Percentiles rank a stretch among this genome's conserved stretches.
These are phyloP conservation scores for Malassezia psittaci DNA, from an alignment of 1,284 basidiomycete genomes.

Conservation along the genomic window DNA sequence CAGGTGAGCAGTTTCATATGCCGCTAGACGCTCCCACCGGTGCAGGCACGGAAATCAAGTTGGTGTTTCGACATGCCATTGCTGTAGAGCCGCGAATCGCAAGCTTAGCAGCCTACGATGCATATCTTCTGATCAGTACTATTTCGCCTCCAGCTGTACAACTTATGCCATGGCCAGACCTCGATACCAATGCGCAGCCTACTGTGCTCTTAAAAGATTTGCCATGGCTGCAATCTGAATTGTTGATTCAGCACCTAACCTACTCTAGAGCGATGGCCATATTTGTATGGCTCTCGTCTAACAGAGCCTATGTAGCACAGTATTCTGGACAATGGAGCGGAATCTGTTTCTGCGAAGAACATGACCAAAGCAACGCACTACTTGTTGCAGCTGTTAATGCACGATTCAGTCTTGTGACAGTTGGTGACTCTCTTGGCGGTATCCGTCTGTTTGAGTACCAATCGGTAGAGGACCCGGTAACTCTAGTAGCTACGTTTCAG, in stretches of 20 bases:
- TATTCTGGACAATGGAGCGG: conserved; percentile 2
- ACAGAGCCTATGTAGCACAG: background rate
- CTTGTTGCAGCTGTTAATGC: conserved; percentile 57
- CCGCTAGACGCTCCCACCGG: background rate
- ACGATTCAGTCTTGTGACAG: conserved; percentile 71
- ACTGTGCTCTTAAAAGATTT: background rate
- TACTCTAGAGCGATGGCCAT: conserved; percentile 38
- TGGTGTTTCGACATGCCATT: conserved; percentile 34
- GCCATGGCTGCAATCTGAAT: background rate
- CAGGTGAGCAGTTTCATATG: conserved; percentile 26
- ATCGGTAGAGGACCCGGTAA: conserved; percentile 16
- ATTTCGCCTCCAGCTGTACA: conserved; percentile 35
- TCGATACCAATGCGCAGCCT: conserved; percentile 8
- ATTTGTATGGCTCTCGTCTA: conserved; percentile 24
- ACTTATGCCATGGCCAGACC: conserved; percentile 39
- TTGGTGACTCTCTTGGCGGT: conserved; percentile 61
- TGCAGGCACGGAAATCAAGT: conserved; percentile 20
- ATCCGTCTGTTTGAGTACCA: conserved; percentile 38
- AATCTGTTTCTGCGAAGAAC: background rate
- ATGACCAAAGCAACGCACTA: background rate
- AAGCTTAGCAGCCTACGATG: conserved; percentile 22
- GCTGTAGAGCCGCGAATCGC: conserved; percentile 39
- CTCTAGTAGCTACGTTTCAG: conserved; percentile 27
- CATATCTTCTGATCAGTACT: conserved; percentile 38
- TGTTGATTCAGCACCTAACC: conserved; percentile 9